A percentile compares a stretch with the other conserved stretches of the same genome.
phyloP scores from a whole-genome alignment of 1,284 basidiomycete species.

The Tilletiaria anomala region DNA sequence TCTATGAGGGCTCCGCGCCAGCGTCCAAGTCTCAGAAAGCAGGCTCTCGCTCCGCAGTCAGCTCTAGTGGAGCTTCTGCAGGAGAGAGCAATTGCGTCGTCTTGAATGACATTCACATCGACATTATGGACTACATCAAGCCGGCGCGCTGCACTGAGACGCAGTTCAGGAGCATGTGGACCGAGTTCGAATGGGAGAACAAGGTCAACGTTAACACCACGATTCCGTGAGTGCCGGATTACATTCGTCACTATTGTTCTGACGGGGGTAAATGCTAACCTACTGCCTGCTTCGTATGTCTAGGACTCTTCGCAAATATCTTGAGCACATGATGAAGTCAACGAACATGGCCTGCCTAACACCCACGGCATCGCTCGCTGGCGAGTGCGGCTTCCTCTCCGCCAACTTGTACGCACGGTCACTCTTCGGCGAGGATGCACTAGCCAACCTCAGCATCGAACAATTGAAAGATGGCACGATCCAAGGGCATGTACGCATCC shows the following conservation, averaged over 20 bases:
- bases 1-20: conserved; percentile 55
- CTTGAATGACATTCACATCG: conserved; percentile 91
- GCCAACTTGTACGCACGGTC: conserved; percentile 86
- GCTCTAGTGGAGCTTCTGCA: conserved; percentile 3
- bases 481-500: conserved; percentile 36
- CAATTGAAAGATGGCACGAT: conserved; percentile 52
- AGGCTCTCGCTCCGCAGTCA: neutral
- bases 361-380: conserved; percentile 74
- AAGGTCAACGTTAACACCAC: conserved; percentile 77
- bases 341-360: conserved; percentile 97
- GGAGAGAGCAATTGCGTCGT: conserved; percentile 59
- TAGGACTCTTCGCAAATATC: conserved; percentile 63
- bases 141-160: conserved; percentile 90
- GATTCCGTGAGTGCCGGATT: conserved; percentile 50
- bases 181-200: conserved; percentile 97
- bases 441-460: conserved; percentile 91
- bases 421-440: conserved; percentile 88
- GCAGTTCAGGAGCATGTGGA: conserved; percentile 78
- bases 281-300: conserved; percentile 41
- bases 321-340: conserved; percentile 64
- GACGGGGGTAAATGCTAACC: neutral
- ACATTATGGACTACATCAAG: conserved; percentile 99
- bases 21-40: neutral
- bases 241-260: conserved; percentile 3
- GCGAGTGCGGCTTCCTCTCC: conserved; percentile 82